phyloP scores from a whole-genome alignment of 1,284 basidiomycete species.

The Chalciporus piperatoides region DNA sequence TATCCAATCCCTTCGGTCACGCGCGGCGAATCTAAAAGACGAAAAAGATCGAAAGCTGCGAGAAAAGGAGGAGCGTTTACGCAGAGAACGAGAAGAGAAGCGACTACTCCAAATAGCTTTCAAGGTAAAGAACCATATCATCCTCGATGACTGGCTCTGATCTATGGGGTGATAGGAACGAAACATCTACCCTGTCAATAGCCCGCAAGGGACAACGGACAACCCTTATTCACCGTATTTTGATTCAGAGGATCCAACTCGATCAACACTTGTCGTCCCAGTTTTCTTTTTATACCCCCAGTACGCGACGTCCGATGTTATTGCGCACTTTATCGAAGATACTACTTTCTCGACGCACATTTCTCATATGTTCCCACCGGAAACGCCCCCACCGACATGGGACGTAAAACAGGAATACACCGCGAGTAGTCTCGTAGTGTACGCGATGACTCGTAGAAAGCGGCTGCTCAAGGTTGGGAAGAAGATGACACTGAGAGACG shows the following conservation, averaged over 20 bases:
- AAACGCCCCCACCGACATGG: conserved; percentile 67
- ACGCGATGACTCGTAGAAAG: conserved; percentile 75
- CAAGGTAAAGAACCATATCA: conserved; percentile 43
- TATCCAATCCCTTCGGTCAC: conserved; percentile 46
- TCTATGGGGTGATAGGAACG: conserved; percentile 48
- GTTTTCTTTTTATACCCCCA: conserved; percentile 93
- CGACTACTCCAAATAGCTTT: conserved; percentile 53
- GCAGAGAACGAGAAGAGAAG: conserved; percentile 46
- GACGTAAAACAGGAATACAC: conserved; percentile 75
- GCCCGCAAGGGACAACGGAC: conserved; percentile 52
- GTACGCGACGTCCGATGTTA: conserved; percentile 83
- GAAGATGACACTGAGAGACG: conserved; percentile 80
- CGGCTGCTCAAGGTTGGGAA: conserved; percentile 87
- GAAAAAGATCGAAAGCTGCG: conserved; percentile 49
- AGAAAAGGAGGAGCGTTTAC: conserved; percentile 46
- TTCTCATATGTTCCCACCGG: conserved; percentile 75
- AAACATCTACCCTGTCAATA: conserved; percentile 56
- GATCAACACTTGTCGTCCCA: conserved; percentile 71
- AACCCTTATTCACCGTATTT: conserved; percentile 60
- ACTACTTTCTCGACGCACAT: conserved; percentile 82
- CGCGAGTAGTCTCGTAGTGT: conserved; percentile 67
- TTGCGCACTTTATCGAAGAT: conserved; percentile 83
- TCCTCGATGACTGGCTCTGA: conserved; percentile 1
- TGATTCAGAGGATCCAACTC: conserved; percentile 55
- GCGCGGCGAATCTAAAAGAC: conserved; percentile 43